phyloP scores from a whole-genome alignment of 176 grass and related monocot species.

The Panicum miliaceum region DNA sequence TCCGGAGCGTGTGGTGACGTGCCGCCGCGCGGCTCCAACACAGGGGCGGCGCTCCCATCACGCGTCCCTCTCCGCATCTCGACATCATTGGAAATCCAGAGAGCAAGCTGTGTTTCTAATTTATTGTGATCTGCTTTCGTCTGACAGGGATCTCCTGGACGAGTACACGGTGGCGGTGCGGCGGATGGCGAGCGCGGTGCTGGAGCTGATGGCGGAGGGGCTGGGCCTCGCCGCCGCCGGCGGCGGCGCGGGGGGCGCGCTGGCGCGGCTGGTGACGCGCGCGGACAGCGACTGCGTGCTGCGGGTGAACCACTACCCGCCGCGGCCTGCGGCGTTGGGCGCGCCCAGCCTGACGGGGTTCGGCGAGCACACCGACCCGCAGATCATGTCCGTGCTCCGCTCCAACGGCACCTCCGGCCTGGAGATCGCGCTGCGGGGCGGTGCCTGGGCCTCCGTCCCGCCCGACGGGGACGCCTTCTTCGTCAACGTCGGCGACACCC shows the following conservation, averaged over 20 bases:
- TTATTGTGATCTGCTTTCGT: neutral
- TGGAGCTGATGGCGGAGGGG: slow-evolving; percentile 88
- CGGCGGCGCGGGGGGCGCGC: slow-evolving; percentile 1
- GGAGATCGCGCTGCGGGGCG: slow-evolving; percentile 66
- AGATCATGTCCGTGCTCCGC: slow-evolving; percentile 85
- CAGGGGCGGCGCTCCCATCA: neutral
- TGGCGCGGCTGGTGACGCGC: slow-evolving; percentile 65
- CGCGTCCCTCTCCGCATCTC: neutral
- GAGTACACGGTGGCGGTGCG: slow-evolving; percentile 75
- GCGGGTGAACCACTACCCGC: slow-evolving; percentile 89
- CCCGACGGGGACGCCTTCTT: slow-evolving; percentile 81
- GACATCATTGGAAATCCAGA: neutral
- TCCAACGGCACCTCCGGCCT: slow-evolving; percentile 86
- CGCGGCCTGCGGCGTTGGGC: slow-evolving; percentile 33
- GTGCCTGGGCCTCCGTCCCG: slow-evolving; percentile 71
- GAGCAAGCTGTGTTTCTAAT: too few relatives aligned
- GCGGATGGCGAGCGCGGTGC: slow-evolving; percentile 56
- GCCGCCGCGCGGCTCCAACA: neutral
- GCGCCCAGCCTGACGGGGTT: slow-evolving; percentile 67
- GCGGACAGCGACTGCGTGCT: slow-evolving; percentile 72
- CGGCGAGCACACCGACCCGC: slow-evolving; percentile 95
- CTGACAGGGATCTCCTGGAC: slow-evolving; percentile 59
- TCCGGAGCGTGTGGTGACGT: slow-evolving; percentile 13
- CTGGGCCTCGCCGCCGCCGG: slow-evolving; percentile 49
- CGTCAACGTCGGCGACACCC: slow-evolving; percentile 83